Evolutionary conservation across 164 flowering plant species (phyloP).

Genomic region (Litsea cubeba): DNA sequence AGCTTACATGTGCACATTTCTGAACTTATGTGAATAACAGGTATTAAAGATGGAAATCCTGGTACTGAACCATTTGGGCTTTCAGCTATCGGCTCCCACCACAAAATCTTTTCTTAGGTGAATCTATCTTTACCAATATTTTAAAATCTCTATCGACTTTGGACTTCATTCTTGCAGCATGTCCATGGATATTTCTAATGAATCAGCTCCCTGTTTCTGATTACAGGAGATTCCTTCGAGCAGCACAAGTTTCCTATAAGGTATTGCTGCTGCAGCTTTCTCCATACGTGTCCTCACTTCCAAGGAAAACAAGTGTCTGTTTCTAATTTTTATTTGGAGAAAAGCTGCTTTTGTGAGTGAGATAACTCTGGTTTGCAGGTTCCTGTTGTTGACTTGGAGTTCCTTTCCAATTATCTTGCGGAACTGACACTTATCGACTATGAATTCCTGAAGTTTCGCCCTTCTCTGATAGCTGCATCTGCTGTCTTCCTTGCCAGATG

Average conservation of each 20-base stretch:
- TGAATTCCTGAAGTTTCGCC: slow-evolving; percentile 55
- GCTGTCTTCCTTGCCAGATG: slow-evolving; percentile 85
- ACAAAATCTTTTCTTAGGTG: slow-evolving; percentile 82
- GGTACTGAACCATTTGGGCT: slow-evolving; percentile 54
- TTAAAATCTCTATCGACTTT: background rate
- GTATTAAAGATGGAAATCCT: slow-evolving; percentile 80
- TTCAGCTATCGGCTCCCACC: slow-evolving; percentile 72
- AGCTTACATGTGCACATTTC: background rate
- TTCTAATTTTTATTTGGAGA: background rate
- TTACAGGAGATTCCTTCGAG: slow-evolving; percentile 83
- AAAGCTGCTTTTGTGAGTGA: background rate
- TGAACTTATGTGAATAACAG: slow-evolving; percentile 28
- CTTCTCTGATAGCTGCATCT: slow-evolving; percentile 78
- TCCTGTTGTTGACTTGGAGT: slow-evolving; percentile 52
- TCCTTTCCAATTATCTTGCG: slow-evolving; percentile 63
- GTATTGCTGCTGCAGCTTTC: slow-evolving; percentile 23
- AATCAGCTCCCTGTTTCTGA: slow-evolving; percentile 6
- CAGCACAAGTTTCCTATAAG: slow-evolving; percentile 74
- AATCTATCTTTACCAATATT: slow-evolving; percentile 7
- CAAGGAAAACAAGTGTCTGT: background rate
- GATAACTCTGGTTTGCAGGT: slow-evolving; percentile 30
- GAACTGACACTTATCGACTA: slow-evolving; percentile 63
- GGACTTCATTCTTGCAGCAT: background rate
- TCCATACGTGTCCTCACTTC: background rate
- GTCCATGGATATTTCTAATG: slow-evolving; percentile 1